Evolutionary conservation across 2,329 filamentous ascomycete genomes (phyloP), one percentile per base, ranked within the genome.

Genomic region (Pseudopyrenochaeta lycopersici): DNA sequence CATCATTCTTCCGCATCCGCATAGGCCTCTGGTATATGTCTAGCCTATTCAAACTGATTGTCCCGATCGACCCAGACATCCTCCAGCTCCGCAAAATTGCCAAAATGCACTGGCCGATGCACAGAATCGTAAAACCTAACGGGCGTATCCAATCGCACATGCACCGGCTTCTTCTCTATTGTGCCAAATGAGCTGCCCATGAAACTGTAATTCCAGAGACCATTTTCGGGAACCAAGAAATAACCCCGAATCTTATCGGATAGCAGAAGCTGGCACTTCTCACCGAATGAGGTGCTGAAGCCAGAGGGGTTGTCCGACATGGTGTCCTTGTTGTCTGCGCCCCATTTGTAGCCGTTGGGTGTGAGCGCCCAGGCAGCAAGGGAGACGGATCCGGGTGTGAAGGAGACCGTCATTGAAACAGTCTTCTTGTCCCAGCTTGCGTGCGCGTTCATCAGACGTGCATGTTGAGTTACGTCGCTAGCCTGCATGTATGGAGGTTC

Each of bases 161-260:
- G 90, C 38, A 97, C 85, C 3, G 88, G 84, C 80, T 92, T 91
- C 87, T 97, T 98, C 80, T 97, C 92, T 60, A 97, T 84, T 35
- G 88, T 88, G 12, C 89, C 88, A 73, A 98, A 99, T 0, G 88
- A 88, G 62, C 88, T 92, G 49, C 95, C 95, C 88, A 98, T 92
- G 83, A 99, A 99, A 76, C 90, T 95, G 81, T 97, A 99, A 78
- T 99, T 99, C 95, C 95, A 99, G 56, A 90, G 84, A 58, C 88
- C 88, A 49, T 89, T 89, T 71, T 97, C 93, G 0, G 95, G 95
- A 18, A 98, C 92, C 49, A 99, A 81, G 86, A 99, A 99, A 81
- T 93, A 98, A 23, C 95, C 96, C 65, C 90, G 87, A 75, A 97
- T 97, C 76, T 93, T 91, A 67, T 97, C 94, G 62, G 91, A 96